Evolutionary conservation across 352 stramenopile genomes (phyloP).

Genomic region (Phytophthora quininea): DNA sequence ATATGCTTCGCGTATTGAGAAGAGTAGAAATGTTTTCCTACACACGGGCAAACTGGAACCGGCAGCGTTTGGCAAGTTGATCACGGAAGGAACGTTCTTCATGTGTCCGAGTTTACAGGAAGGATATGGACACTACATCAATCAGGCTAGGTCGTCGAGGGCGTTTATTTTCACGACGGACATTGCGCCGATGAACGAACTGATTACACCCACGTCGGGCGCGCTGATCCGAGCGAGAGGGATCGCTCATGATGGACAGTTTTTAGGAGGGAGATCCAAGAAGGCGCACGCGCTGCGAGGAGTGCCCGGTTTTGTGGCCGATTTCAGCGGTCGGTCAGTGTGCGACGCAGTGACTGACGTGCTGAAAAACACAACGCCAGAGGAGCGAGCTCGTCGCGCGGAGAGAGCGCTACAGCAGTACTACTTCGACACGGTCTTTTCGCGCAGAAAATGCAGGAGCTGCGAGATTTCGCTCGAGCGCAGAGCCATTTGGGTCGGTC

Average conservation of each 20-base stretch:
- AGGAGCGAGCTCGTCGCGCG: conserved; percentile 40
- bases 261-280: conserved; percentile 42
- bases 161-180: conserved; percentile 61
- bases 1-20: conserved; percentile 30
- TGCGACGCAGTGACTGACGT: conserved; percentile 49
- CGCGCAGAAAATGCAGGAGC: conserved; percentile 51
- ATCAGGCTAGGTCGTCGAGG: conserved; percentile 55
- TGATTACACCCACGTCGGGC: conserved; percentile 50
- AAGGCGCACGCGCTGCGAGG: conserved; percentile 35
- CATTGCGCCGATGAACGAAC: conserved; percentile 62
- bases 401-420: conserved; percentile 57
- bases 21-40: conserved; percentile 37
- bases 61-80: conserved; percentile 42
- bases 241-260: conserved; percentile 32
- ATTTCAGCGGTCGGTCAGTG: conserved; percentile 42
- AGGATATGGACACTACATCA: conserved; percentile 72
- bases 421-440: conserved; percentile 74
- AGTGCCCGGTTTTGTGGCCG: conserved; percentile 49
- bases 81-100: conserved; percentile 48
- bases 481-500: conserved; percentile 24
- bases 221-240: conserved; percentile 38
- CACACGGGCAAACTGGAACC: conserved; percentile 41
- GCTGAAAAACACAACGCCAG: conserved; percentile 32
- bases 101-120: conserved; percentile 60
- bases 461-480: conserved; percentile 43